A percentile compares a stretch with the other conserved stretches of the same genome.
These are phyloP conservation scores for Anthostomella pinea DNA, from an alignment of 2,329 filamentous ascomycete species.

Conservation along the genomic window DNA sequence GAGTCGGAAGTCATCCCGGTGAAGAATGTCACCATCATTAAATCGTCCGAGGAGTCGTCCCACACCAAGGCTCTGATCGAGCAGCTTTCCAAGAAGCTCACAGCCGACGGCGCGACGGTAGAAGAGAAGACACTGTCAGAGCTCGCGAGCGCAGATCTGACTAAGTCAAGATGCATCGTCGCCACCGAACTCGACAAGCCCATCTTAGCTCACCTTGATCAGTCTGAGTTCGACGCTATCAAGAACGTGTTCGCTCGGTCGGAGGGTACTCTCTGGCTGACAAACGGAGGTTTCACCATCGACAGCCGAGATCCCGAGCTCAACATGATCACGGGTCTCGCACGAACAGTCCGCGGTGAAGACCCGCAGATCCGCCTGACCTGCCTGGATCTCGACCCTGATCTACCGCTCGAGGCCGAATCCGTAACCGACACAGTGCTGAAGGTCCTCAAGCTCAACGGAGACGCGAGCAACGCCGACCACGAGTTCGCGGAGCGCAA, in stretches of 20 bases:
- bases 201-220: constrained; percentile 20
- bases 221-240: constrained; percentile 21
- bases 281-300: constrained; percentile 23
- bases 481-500: constrained; percentile 26
- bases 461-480: constrained; percentile 23
- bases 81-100: constrained; percentile 21
- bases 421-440: constrained; percentile 34
- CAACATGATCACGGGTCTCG: constrained; percentile 45
- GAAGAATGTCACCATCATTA: constrained; percentile 24
- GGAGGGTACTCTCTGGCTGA: constrained; percentile 27
- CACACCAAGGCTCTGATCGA: constrained; percentile 18
- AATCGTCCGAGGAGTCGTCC: constrained; percentile 15
- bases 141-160: constrained; percentile 19
- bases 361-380: constrained; percentile 40
- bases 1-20: constrained; percentile 17
- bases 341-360: constrained; percentile 46
- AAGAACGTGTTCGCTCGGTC: constrained; percentile 26
- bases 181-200: constrained; percentile 28
- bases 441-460: constrained; percentile 22
- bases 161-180: constrained; percentile 25
- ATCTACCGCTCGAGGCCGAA: constrained; percentile 28
- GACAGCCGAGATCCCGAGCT: constrained; percentile 26
- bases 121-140: constrained; percentile 21
- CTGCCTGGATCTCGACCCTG: constrained; percentile 44
- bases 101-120: constrained; percentile 17